phyloP scores from a whole-genome alignment of 352 stramenopile genomes.

The Saprolegnia diclina region DNA sequence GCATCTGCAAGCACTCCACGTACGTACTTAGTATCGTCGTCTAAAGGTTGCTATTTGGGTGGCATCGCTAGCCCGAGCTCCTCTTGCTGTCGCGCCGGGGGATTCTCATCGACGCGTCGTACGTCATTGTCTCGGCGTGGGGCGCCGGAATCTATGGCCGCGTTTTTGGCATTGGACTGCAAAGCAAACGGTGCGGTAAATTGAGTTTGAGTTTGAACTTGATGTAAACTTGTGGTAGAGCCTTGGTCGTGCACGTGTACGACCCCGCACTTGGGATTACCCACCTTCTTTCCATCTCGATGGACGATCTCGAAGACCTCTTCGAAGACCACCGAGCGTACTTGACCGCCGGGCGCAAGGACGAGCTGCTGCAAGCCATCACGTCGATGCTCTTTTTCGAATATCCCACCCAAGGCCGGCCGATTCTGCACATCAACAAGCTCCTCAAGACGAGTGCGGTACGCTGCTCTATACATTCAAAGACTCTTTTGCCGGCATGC shows the following conservation, averaged over 20 bases:
- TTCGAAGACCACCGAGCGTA: conserved; percentile 42
- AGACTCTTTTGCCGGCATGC: background rate
- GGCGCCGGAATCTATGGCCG: conserved; percentile 53
- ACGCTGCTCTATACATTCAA: background rate
- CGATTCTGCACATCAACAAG: conserved; percentile 22
- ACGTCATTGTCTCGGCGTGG: conserved; percentile 54
- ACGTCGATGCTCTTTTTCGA: conserved; percentile 58
- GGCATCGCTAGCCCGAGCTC: background rate
- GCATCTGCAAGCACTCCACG: conserved; percentile 36
- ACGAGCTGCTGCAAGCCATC: conserved; percentile 45
- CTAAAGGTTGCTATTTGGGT: background rate
- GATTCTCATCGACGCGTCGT: conserved; percentile 50
- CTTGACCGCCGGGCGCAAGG: conserved; percentile 47
- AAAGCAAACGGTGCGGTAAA: conserved; percentile 27
- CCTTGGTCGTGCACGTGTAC: conserved; percentile 50
- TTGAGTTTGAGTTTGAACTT: background rate
- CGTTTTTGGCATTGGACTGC: conserved; percentile 44
- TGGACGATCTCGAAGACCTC: conserved; percentile 52
- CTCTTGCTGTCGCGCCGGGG: conserved; percentile 30
- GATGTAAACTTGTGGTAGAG: conserved; percentile 26
- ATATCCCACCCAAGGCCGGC: conserved; percentile 31
- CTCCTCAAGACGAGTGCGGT: conserved; percentile 25
- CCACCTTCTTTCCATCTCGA: conserved; percentile 36
- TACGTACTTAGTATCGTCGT: no score
- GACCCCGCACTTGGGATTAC: conserved; percentile 35